Evolutionary conservation across 768 basidiomycete species (phyloP).

Genomic region (Infundibulicybe gibba): DNA sequence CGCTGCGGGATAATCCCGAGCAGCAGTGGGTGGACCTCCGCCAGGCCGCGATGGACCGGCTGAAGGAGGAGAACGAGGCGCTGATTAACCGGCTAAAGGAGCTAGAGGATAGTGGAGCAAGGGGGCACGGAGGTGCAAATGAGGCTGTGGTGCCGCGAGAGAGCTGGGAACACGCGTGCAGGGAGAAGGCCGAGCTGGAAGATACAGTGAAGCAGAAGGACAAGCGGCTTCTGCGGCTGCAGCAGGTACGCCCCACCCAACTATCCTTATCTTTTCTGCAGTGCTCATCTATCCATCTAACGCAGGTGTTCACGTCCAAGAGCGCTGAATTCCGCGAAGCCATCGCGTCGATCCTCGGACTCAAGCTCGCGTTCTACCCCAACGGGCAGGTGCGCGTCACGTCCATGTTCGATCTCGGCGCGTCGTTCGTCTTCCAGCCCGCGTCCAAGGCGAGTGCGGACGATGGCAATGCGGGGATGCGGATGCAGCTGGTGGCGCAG

Average conservation of each 20-base stretch:
- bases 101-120: constrained; percentile 43
- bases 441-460: constrained; percentile 20
- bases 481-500: constrained; percentile 72
- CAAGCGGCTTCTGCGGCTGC: constrained; percentile 72
- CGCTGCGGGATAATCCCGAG: constrained; percentile 78
- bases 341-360: constrained; percentile 84
- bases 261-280: background rate
- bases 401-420: constrained; percentile 83
- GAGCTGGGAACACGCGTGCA: constrained; percentile 70
- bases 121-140: constrained; percentile 6
- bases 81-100: constrained; percentile 64
- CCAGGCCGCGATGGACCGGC: constrained; percentile 67
- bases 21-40: constrained; percentile 76
- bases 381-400: constrained; percentile 90
- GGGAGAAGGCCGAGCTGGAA: constrained; percentile 68
- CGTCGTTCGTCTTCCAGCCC: constrained; percentile 86
- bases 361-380: constrained; percentile 88
- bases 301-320: constrained; percentile 78
- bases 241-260: constrained; percentile 62
- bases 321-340: constrained; percentile 90
- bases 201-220: constrained; percentile 71
- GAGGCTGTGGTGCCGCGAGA: constrained; percentile 67
- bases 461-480: constrained; percentile 30
- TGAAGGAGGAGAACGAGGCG: constrained; percentile 83
- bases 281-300: background rate